Percentiles rank a stretch among this genome's conserved stretches.
Evolutionary conservation across 83 land plant species (phyloP).

Genomic region (Picea engelmannii): DNA sequence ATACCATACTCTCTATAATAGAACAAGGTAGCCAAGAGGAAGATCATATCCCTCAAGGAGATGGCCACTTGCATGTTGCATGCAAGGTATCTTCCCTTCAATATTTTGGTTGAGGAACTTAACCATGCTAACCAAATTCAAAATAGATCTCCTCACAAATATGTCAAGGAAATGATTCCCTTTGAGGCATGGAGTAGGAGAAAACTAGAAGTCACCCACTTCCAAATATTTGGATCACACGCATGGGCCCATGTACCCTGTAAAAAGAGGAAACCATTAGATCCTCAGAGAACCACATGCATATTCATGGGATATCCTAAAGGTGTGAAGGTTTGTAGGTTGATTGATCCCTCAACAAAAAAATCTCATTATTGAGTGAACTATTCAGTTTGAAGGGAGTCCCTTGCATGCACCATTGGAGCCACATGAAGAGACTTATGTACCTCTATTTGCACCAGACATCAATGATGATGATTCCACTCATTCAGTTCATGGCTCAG

Average conservation of each 20-base stretch:
- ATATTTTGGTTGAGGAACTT: not conserved
- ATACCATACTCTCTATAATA: not conserved
- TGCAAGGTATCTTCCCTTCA: not conserved
- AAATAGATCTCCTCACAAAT: not conserved
- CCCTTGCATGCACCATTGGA: not conserved
- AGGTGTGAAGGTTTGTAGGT: not conserved
- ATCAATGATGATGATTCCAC: not conserved
- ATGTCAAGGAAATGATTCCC: not conserved
- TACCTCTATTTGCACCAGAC: not conserved
- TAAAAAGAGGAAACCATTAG: not conserved
- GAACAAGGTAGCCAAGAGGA: not conserved
- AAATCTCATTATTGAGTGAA: not conserved
- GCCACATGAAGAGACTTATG: not conserved
- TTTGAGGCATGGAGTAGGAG: not conserved
- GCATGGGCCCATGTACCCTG: not conserved
- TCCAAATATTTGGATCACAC: not conserved
- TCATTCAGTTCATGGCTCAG: not conserved
- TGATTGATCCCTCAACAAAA: not conserved
- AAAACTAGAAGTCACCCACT: not conserved
- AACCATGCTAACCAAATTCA: not conserved
- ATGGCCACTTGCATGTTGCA: not conserved
- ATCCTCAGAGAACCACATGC: not conserved
- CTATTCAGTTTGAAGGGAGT: not conserved
- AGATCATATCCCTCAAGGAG: not conserved
- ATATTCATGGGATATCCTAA: not conserved